phyloP scores from a whole-genome alignment of 495 filamentous ascomycete genomes.

The Sabuloglossum arenarium region DNA sequence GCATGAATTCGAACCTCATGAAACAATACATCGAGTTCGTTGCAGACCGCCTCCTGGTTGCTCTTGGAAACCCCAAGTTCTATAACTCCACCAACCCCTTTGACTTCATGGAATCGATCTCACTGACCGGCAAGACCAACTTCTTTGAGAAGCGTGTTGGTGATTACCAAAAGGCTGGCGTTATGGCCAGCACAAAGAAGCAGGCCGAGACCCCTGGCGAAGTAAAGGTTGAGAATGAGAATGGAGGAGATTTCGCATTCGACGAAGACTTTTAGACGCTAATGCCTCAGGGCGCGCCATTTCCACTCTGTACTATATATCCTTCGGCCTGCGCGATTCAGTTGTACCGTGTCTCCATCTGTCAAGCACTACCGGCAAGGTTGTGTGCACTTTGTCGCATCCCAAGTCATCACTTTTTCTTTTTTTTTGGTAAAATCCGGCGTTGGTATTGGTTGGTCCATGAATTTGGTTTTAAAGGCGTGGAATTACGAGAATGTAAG shows the following conservation, averaged over 20 bases:
- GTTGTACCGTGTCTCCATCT: not conserved
- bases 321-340: not conserved
- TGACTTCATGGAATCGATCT: constrained; percentile 99
- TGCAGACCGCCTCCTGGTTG: constrained; percentile 78
- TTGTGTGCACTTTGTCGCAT: not conserved
- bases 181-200: constrained; percentile 90
- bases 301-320: not conserved
- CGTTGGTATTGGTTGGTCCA: too few relatives aligned
- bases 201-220: constrained; percentile 20
- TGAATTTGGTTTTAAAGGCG: not conserved
- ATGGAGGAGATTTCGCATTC: constrained; percentile 66
- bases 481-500: not conserved
- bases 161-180: constrained; percentile 98
- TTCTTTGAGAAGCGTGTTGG: constrained; percentile 99
- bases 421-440: not conserved
- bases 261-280: constrained; percentile 86
- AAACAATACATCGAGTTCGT: constrained; percentile 99
- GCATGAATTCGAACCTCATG: constrained; percentile 96
- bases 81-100: constrained; percentile 91
- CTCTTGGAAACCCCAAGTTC: constrained; percentile 82
- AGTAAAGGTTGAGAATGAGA: constrained; percentile 37
- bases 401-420: not conserved
- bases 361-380: not conserved
- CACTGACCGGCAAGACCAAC: constrained; percentile 96
- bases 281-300: not conserved